These are phyloP conservation scores for Grosmannia penicillata DNA, from an alignment of 2,329 filamentous ascomycete genomes.

Conservation along the genomic window DNA sequence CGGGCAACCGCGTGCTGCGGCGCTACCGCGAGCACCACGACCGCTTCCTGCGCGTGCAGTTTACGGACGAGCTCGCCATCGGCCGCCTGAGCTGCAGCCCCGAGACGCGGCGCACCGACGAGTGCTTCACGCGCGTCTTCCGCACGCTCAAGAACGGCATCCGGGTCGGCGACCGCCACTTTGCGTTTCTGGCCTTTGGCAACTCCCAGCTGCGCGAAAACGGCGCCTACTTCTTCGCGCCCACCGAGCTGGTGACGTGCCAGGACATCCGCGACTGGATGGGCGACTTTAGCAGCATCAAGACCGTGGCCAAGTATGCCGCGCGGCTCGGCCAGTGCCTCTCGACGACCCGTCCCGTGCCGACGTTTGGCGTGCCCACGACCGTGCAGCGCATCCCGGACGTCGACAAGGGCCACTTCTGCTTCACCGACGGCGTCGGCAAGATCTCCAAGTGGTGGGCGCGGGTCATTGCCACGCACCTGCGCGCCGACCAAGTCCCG, in stretches of 20 bases:
- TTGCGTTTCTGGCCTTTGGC: slow-evolving; percentile 84
- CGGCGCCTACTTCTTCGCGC: slow-evolving; percentile 84
- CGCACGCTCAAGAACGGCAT: slow-evolving; percentile 66
- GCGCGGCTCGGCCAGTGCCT: slow-evolving; percentile 90
- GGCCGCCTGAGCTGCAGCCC: slow-evolving; percentile 44
- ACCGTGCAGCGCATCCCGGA: slow-evolving; percentile 48
- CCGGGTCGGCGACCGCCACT: slow-evolving; percentile 63
- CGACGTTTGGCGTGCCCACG: slow-evolving; percentile 43
- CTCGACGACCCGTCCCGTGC: slow-evolving; percentile 72
- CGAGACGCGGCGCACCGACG: slow-evolving; percentile 42
- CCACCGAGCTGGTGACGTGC: slow-evolving; percentile 50
- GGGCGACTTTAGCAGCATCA: slow-evolving; percentile 72
- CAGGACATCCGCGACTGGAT: slow-evolving; percentile 72
- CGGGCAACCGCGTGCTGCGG: slow-evolving; percentile 75
- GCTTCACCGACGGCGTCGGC: slow-evolving; percentile 85
- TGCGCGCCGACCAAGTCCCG: slow-evolving; percentile 49
- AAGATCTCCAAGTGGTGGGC: slow-evolving; percentile 76
- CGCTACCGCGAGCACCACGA: slow-evolving; percentile 54
- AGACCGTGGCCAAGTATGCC: slow-evolving; percentile 74
- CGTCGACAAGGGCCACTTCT: slow-evolving; percentile 51
- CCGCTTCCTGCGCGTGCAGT: slow-evolving; percentile 77
- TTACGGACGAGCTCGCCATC: slow-evolving; percentile 61
- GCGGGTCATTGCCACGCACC: slow-evolving; percentile 55
- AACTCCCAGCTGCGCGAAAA: slow-evolving; percentile 91
- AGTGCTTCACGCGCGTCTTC: slow-evolving; percentile 60